These are phyloP conservation scores for Naganishia antarctica DNA, from an alignment of 768 basidiomycete species.

Conservation along the genomic window DNA sequence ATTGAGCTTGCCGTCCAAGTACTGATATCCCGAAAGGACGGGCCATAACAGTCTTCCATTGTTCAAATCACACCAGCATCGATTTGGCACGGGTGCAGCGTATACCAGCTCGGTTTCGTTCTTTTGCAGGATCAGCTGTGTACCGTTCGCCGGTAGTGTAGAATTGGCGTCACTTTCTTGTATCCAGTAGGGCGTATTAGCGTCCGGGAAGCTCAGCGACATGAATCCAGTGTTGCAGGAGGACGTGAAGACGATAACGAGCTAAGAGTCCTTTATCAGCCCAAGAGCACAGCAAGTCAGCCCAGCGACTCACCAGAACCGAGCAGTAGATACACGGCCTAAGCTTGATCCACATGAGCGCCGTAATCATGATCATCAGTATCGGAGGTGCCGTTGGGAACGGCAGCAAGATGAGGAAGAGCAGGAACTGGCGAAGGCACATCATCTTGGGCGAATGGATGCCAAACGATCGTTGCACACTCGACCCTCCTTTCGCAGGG, in stretches of 20 bases:
- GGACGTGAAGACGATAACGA: conserved; percentile 22
- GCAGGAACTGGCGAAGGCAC: conserved; percentile 28
- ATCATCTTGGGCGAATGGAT: conserved; percentile 27
- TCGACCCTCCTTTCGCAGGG: too few relatives aligned
- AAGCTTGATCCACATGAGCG: conserved; percentile 24
- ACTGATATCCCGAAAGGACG: conserved; percentile 23
- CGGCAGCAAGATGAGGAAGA: conserved; percentile 29
- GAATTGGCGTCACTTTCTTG: not conserved
- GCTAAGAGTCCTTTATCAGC: conserved; percentile 2
- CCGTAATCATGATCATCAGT: conserved; percentile 24
- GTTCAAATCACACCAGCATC: conserved; percentile 28
- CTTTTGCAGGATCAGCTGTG: not conserved
- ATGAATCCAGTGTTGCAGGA: conserved; percentile 22
- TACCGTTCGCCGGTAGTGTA: not conserved
- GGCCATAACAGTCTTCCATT: conserved; percentile 23
- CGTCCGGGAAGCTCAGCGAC: conserved; percentile 23
- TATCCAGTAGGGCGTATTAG: conserved; percentile 12
- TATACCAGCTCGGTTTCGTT: conserved; percentile 6
- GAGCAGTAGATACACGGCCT: conserved; percentile 28
- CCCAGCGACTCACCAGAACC: conserved; percentile 20
- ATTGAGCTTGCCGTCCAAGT: conserved; percentile 5
- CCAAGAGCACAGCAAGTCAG: too few relatives aligned
- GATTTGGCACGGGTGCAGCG: conserved; percentile 15
- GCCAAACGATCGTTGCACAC: not conserved
- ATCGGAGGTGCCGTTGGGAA: conserved; percentile 25